A percentile compares a stretch with the other conserved stretches of the same genome.
Evolutionary conservation across 805 yeast species (phyloP).

Genomic region (Cyberlindnera samutprakarnensis): DNA sequence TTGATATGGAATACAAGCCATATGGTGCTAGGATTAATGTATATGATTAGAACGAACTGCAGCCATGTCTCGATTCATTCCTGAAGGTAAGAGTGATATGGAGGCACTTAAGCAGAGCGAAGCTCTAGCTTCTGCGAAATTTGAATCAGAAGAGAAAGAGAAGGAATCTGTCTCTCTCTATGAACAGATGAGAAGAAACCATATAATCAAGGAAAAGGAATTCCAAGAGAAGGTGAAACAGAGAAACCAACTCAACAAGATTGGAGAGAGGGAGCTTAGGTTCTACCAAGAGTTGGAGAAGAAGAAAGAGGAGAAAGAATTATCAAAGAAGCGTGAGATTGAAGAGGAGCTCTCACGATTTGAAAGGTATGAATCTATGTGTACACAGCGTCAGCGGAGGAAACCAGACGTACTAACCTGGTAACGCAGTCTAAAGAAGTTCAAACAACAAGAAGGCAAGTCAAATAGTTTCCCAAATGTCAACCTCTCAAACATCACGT

Average conservation of each 20-base stretch:
- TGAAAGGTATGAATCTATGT: constrained; percentile 13
- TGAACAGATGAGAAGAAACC: constrained; percentile 23
- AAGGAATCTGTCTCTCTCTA: constrained; percentile 17
- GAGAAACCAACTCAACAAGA: constrained; percentile 13
- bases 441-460: background rate
- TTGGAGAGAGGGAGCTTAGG: constrained; percentile 14
- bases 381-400: background rate
- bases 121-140: constrained; percentile 10
- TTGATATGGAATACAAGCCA: too few relatives aligned
- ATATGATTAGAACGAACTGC: too few relatives aligned
- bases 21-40: too few relatives aligned
- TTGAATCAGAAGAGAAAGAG: constrained; percentile 16
- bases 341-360: constrained; percentile 14
- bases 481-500: background rate
- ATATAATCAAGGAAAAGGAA: constrained; percentile 17
- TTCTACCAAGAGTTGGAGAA: constrained; percentile 13
- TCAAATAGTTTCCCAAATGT: too few relatives aligned
- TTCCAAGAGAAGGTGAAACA: constrained; percentile 19
- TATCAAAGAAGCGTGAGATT: constrained; percentile 11
- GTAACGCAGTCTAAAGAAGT: background rate
- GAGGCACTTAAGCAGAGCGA: constrained; percentile 14
- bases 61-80: constrained; percentile 23
- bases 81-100: constrained; percentile 22
- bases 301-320: constrained; percentile 7
- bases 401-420: background rate